A percentile compares a stretch with the other conserved stretches of the same genome.
phyloP scores from a whole-genome alignment of 2,329 filamentous ascomycete genomes.

The Alternaria alternata region DNA sequence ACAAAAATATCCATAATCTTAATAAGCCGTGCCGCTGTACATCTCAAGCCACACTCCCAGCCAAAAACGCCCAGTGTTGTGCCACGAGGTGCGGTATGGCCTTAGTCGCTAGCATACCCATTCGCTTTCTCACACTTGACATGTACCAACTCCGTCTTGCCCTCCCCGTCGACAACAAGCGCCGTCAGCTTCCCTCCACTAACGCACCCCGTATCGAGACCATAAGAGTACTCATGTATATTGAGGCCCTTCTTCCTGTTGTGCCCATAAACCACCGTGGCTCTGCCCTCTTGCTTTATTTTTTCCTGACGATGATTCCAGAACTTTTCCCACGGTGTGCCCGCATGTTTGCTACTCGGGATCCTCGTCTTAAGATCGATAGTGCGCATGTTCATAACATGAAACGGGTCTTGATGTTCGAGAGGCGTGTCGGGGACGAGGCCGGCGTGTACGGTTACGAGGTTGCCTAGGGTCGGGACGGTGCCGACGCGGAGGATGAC shows the following conservation, averaged over 20 bases:
- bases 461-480: slow-evolving; percentile 66
- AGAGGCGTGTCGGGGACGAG: slow-evolving; percentile 78
- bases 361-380: slow-evolving; percentile 70
- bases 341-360: slow-evolving; percentile 61
- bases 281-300: slow-evolving; percentile 52
- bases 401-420: slow-evolving; percentile 75
- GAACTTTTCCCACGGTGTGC: slow-evolving; percentile 72
- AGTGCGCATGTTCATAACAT: slow-evolving; percentile 92
- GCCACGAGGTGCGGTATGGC: not conserved
- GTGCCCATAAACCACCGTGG: slow-evolving; percentile 74
- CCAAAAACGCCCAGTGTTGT: not conserved
- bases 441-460: slow-evolving; percentile 85
- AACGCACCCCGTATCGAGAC: slow-evolving; percentile 85
- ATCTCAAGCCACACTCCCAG: not conserved
- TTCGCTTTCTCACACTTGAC: slow-evolving; percentile 50
- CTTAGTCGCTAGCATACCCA: slow-evolving; percentile 31
- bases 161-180: slow-evolving; percentile 71
- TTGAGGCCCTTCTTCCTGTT: slow-evolving; percentile 77
- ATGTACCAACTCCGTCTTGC: slow-evolving; percentile 43
- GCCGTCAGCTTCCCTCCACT: slow-evolving; percentile 79
- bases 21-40: not conserved
- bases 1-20: not conserved
- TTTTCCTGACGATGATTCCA: slow-evolving; percentile 57
- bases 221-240: slow-evolving; percentile 75
- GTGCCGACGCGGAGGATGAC: slow-evolving; percentile 79